Conservation (phyloP, 371 early-diverging fungal genomes). For the Chytridium lagenaria region DNA sequence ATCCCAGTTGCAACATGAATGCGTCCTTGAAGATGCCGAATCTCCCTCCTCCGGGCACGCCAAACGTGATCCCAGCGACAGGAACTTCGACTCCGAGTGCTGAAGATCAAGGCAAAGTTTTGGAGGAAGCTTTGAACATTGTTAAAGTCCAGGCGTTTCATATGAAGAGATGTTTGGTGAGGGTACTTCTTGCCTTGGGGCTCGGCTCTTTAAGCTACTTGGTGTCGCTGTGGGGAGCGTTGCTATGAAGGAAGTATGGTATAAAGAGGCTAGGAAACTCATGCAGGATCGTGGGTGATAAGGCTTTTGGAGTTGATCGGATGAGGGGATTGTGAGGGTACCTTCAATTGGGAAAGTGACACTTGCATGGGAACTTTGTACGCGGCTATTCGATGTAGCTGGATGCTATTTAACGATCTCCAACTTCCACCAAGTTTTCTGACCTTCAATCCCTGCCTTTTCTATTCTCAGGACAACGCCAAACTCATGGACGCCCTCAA, state of each 20-base stretch:
- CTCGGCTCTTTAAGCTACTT: not conserved
- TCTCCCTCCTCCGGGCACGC: too few relatives aligned
- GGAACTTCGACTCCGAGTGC: not conserved
- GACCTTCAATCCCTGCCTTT: not conserved
- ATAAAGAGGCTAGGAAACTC: too few relatives aligned
- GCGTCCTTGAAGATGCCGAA: too few relatives aligned
- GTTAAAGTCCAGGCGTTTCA: slow-evolving; percentile 89
- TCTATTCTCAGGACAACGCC: slow-evolving; percentile 71
- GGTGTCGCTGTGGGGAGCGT: not conserved
- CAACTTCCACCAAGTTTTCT: too few relatives aligned
- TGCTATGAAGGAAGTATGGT: not conserved
- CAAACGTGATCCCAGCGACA: not conserved
- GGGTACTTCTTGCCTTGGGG: too few relatives aligned
- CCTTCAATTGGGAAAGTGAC: too few relatives aligned
- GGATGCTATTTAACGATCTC: too few relatives aligned
- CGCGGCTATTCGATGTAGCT: too few relatives aligned
- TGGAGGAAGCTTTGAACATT: slow-evolving; percentile 82
- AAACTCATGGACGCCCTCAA: slow-evolving; percentile 95
- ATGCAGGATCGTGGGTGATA: too few relatives aligned
- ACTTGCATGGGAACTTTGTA: too few relatives aligned
- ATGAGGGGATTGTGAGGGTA: too few relatives aligned
- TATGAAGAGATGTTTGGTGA: slow-evolving; percentile 87
- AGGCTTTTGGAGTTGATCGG: too few relatives aligned
- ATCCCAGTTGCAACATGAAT: not conserved
- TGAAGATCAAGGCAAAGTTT: slow-evolving; percentile 73